These are phyloP conservation scores for Spinellus fusiger DNA, from an alignment of 192 early-diverging fungal species.

Conservation along the genomic window DNA sequence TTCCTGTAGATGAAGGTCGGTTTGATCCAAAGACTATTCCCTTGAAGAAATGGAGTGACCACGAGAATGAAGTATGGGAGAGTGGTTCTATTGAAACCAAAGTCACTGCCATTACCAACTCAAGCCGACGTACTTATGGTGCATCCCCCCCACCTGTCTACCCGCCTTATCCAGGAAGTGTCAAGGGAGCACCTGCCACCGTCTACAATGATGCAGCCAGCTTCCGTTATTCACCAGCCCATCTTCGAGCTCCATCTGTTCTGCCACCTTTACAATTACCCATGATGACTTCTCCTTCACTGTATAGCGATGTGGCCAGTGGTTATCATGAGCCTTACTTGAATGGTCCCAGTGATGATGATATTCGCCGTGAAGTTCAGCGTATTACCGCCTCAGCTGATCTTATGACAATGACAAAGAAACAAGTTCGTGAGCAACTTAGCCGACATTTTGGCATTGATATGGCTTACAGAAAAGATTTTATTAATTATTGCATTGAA, in stretches of 20 bases:
- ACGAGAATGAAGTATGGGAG: conserved; percentile 72
- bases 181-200: not conserved
- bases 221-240: conserved; percentile 2
- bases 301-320: conserved; percentile 4
- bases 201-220: conserved; percentile 7
- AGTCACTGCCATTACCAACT: conserved; percentile 33
- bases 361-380: conserved; percentile 55
- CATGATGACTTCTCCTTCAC: conserved; percentile 5
- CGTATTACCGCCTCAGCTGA: conserved; percentile 80
- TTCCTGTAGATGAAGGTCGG: conserved; percentile 57
- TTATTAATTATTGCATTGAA: conserved; percentile 84
- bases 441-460: conserved; percentile 58
- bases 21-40: conserved; percentile 71
- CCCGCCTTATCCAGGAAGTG: conserved; percentile 4
- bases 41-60: conserved; percentile 72
- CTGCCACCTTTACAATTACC: not conserved
- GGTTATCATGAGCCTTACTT: conserved; percentile 5
- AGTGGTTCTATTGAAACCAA: conserved; percentile 40
- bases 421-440: conserved; percentile 72
- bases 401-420: conserved; percentile 95
- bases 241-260: conserved; percentile 8
- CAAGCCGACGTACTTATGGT: conserved; percentile 10
- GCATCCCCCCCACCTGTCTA: conserved; percentile 1
- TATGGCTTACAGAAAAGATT: conserved; percentile 51
- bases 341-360: conserved; percentile 50